Evolutionary conservation across 305 asterid species (phyloP).

Genomic region (Andrographis paniculata): DNA sequence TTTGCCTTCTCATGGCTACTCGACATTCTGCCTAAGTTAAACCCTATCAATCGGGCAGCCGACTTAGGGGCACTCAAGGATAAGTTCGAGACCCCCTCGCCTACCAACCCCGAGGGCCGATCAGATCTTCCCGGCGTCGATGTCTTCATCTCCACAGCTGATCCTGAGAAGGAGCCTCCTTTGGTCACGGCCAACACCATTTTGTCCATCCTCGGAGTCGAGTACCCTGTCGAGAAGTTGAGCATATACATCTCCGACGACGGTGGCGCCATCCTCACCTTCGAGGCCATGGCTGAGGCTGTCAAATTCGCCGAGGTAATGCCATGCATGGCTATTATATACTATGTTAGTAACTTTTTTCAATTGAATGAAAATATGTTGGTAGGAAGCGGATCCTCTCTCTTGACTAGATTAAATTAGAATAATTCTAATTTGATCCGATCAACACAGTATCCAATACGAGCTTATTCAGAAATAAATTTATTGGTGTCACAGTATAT

Average conservation of each 20-base stretch:
- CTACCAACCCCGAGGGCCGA: conserved; percentile 60
- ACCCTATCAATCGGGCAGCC: conserved; percentile 78
- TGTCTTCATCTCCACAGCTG: conserved; percentile 88
- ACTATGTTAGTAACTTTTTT: too few species aligned
- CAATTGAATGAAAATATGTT: too few species aligned
- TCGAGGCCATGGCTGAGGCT: conserved; percentile 93
- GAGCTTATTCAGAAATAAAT: too few species aligned
- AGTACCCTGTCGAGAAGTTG: conserved; percentile 82
- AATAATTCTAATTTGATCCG: too few species aligned
- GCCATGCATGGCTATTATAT: too few species aligned
- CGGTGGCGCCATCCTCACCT: conserved; percentile 82
- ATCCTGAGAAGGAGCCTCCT: conserved; percentile 95
- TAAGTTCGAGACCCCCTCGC: conserved; percentile 57
- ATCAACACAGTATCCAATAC: too few species aligned
- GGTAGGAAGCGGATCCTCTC: too few species aligned
- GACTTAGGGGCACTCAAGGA: conserved; percentile 69
- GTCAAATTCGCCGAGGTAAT: conserved; percentile 69
- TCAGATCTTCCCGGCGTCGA: conserved; percentile 91
- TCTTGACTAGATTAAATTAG: too few species aligned
- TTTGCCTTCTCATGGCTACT: conserved; percentile 96
- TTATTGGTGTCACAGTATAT: too few species aligned
- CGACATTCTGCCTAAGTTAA: conserved; percentile 83
- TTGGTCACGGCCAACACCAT: conserved; percentile 84
- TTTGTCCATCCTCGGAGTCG: conserved; percentile 68
- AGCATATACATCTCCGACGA: conserved; percentile 83